Conservation (phyloP, 148 eudicot genomes). For the Bassia scoparia region DNA sequence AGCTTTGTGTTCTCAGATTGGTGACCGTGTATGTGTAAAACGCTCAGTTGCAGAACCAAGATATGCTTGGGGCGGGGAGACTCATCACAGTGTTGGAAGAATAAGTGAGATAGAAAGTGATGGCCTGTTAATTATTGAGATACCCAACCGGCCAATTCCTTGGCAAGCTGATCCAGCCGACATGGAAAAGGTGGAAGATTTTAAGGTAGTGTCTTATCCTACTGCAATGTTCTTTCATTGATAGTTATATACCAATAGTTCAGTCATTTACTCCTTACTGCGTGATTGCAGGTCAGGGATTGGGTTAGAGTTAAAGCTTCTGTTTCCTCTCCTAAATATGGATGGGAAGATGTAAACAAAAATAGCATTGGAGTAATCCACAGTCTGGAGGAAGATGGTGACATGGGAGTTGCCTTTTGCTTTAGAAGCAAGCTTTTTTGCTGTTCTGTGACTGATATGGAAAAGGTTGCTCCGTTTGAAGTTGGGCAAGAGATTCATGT, state of each 20-base stretch:
- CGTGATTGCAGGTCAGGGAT: constrained; percentile 68
- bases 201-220: constrained; percentile 58
- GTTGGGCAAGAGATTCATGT: constrained; percentile 93
- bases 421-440: constrained; percentile 84
- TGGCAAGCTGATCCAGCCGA: constrained; percentile 99
- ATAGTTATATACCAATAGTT: background rate
- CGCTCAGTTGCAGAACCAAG: constrained; percentile 96
- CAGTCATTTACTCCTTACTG: background rate
- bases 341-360: constrained; percentile 91
- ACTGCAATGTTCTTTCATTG: constrained; percentile 1
- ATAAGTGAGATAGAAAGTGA: constrained; percentile 90
- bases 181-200: constrained; percentile 97
- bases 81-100: constrained; percentile 96
- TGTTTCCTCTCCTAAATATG: constrained; percentile 97
- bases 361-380: constrained; percentile 89
- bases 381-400: constrained; percentile 97
- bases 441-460: constrained; percentile 95
- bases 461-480: constrained; percentile 86
- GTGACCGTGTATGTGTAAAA: constrained; percentile 89
- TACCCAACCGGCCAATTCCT: constrained; percentile 88
- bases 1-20: constrained; percentile 47
- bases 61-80: constrained; percentile 99
- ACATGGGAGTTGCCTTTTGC: constrained; percentile 94
- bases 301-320: constrained; percentile 95
- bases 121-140: constrained; percentile 90